Evolutionary conservation across 345 rosid genomes (phyloP), one percentile per base, ranked within the genome.

Genomic region (Populus alba): DNA sequence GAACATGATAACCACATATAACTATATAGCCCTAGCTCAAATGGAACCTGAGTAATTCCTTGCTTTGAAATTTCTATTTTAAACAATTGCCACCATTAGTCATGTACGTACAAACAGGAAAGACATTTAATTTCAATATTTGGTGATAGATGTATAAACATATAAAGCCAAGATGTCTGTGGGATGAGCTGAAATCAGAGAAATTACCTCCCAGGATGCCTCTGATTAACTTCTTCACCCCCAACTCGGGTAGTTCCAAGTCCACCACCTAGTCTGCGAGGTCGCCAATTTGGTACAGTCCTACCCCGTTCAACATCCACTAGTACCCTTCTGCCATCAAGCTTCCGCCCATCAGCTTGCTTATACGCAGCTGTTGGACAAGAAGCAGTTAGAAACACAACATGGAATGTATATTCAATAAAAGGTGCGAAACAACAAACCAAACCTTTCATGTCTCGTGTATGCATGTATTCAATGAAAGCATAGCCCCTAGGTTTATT

Each of bases 231-330:
- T 77, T 94, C 97, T 87, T 91, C 99, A 83, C 95, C 94, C 25
- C 97, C 88, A 77, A 92, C 90, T 78, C 99, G 87, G 72, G 92
- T 87, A 20, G 98, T 89, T 83, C 99, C 99, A 85, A 96, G 98
- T 75, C 99, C 99, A 87, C 99, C 99, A 78, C 99, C 99, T 74
- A 96, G 92, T 71, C 98, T 89, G 63, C 98, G 98, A 45, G 99
- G 99, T 51, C 99, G 91, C 99, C 98, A 96, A 86, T 96, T 96
- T n/a, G 99, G 99, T 53, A 96, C 99, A 41, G 99, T 96, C 84
- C 98, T 88, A 80, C 99, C 97, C 41, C 98, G 95, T 83, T 96
- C 98, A 71, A 96, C 99, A 86, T 96, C 99, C 72, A 96, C 98
- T 81, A 96, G 93, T 77, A 96, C 99, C 86, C 98, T 96, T 88